Base-by-base conservation (phyloP, 805 yeast species). In the Clavispora fructus region DNA sequence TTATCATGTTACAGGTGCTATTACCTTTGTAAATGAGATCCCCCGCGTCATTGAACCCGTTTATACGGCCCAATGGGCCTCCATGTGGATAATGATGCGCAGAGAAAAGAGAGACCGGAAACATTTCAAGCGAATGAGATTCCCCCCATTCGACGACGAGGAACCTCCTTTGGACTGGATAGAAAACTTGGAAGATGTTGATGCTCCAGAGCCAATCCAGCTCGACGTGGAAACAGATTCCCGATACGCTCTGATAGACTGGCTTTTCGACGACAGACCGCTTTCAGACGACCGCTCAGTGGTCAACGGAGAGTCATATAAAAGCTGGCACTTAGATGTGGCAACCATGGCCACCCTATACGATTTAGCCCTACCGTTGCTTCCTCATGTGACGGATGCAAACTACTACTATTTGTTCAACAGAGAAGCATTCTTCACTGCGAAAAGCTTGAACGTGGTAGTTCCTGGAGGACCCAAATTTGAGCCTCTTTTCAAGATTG, bases 141-240 rank as follows among this genome's bases (percentile, higher is more conserved):
- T 94, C 55, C 99, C 99, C 1, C 91, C 95, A 0, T 90, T 92
- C 67, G 99, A 94, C 64, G 99, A 94, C 61, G 99, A 94, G 63
- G 98, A 92, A 62, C 97, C 97, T 0, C 95, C 96, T 1, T 60
- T 91, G 29, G 79, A 83, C 46, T 94, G 87, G 82, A 58, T 81
- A n/a, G 95, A 89, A 46, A 85, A 86, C 57, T 69, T 90, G 12
- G 85, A 87, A 50, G 85, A 80, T 13, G 67, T 82, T 0, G 91
- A 85, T 42, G 83, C 88, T 0, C 74, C 79, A 6, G 92, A 84
- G n/a, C 74, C 92, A 0, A 78, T 91, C 19, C 79, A 73, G 50
- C 59, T 86, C 50, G 85, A 84, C 25, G 63, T 87, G n/a, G 85
- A 83, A 55, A 77, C 75, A 27, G 69, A 68, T 10, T 87, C 83